These are phyloP conservation scores for Hansfordia pulvinata DNA, from an alignment of 2,329 filamentous ascomycete species.

Conservation along the genomic window DNA sequence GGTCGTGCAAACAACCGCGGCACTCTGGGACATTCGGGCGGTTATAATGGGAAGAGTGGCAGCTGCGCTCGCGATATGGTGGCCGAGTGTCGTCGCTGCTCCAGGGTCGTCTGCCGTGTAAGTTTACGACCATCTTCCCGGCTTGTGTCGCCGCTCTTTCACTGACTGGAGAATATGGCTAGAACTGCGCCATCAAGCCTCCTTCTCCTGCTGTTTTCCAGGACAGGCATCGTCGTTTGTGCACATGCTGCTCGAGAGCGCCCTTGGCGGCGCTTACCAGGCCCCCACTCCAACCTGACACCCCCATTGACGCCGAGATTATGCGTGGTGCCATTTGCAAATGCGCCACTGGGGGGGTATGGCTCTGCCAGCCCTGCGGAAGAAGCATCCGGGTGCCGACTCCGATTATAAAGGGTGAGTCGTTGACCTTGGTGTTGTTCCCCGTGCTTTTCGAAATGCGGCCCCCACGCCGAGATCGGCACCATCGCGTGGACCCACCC, in stretches of 20 bases:
- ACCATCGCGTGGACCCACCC: not conserved
- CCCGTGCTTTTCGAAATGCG: not conserved
- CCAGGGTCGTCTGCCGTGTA: slow-evolving; percentile 70
- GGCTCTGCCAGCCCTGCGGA: slow-evolving; percentile 79
- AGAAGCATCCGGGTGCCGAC: slow-evolving; percentile 51
- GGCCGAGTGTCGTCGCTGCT: slow-evolving; percentile 66
- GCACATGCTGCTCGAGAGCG: slow-evolving; percentile 58
- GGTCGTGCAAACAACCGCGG: too few species aligned
- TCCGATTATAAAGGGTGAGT: slow-evolving; percentile 43
- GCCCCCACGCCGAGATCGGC: too few species aligned
- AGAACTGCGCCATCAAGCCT: slow-evolving; percentile 87
- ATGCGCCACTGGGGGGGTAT: slow-evolving; percentile 47
- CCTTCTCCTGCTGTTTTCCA: slow-evolving; percentile 54
- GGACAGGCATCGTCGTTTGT: slow-evolving; percentile 70
- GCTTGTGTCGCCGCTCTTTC: not conserved
- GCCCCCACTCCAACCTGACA: slow-evolving; percentile 26
- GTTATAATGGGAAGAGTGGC: slow-evolving; percentile 53
- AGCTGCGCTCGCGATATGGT: slow-evolving; percentile 83
- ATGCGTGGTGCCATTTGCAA: slow-evolving; percentile 42
- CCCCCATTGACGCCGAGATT: slow-evolving; percentile 35
- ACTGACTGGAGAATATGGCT: slow-evolving; percentile 1
- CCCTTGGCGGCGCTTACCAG: slow-evolving; percentile 46
- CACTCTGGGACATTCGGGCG: slow-evolving; percentile 25
- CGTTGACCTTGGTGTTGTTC: slow-evolving; percentile 1
- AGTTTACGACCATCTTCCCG: slow-evolving; percentile 12